Evolutionary conservation across 1,139 yeast genomes (phyloP).

Genomic region (Yamadazyma siamensis): DNA sequence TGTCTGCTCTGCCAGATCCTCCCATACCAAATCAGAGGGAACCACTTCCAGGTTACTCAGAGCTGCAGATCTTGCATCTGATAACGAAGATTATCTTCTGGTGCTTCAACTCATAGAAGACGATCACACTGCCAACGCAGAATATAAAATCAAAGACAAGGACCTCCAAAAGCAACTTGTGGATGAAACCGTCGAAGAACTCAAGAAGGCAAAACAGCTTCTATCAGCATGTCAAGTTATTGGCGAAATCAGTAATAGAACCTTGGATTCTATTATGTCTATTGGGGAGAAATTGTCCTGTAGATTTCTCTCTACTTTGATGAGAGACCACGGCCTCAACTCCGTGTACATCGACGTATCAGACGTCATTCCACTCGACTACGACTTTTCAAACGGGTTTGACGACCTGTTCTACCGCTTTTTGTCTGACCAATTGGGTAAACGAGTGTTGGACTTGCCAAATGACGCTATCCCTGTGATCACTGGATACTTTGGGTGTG

Average conservation of each 20-base stretch:
- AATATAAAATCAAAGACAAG: slow-evolving; percentile 42
- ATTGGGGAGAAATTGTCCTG: slow-evolving; percentile 93
- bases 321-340: slow-evolving; percentile 75
- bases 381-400: slow-evolving; percentile 51
- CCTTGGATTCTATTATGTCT: slow-evolving; percentile 86
- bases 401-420: slow-evolving; percentile 67
- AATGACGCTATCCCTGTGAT: slow-evolving; percentile 73
- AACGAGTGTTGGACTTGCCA: slow-evolving; percentile 45
- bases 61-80: slow-evolving; percentile 77
- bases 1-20: slow-evolving; percentile 93
- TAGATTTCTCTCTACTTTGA: slow-evolving; percentile 78
- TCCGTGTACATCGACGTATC: slow-evolving; percentile 81
- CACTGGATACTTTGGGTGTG: slow-evolving; percentile 92
- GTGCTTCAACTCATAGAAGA: slow-evolving; percentile 62
- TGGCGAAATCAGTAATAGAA: slow-evolving; percentile 87
- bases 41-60: slow-evolving; percentile 80
- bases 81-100: slow-evolving; percentile 48
- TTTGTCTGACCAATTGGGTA: slow-evolving; percentile 59
- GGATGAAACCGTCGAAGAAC: slow-evolving; percentile 57
- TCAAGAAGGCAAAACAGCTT: slow-evolving; percentile 64
- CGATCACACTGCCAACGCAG: slow-evolving; percentile 81
- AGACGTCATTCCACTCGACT: slow-evolving; percentile 60
- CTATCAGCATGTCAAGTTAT: slow-evolving; percentile 84
- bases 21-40: slow-evolving; percentile 89
- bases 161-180: slow-evolving; percentile 48